Conservation (phyloP, 345 rosid genomes). For the Salix exigua region DNA sequence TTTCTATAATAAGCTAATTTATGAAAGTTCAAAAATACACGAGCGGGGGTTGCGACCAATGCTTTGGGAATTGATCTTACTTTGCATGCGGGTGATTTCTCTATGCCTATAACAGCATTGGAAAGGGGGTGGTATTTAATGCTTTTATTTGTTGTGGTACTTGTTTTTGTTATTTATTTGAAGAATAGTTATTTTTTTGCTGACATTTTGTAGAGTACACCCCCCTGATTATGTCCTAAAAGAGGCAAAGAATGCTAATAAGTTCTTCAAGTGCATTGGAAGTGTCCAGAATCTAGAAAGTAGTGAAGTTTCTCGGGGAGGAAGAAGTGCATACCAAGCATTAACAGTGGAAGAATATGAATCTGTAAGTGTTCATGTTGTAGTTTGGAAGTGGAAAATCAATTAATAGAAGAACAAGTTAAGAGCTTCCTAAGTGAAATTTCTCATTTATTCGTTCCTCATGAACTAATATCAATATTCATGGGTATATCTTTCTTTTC, state of each 20-base stretch:
- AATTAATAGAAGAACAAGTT: not conserved
- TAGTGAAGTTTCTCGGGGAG: conserved; percentile 47
- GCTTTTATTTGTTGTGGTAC: not conserved
- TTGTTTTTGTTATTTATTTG: not conserved
- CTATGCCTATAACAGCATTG: not conserved
- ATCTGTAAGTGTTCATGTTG: conserved; percentile 59
- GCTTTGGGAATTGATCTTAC: not conserved
- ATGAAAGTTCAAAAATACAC: not conserved
- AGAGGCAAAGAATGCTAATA: conserved; percentile 84
- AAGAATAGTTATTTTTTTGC: conserved; percentile 3
- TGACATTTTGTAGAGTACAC: conserved; percentile 62
- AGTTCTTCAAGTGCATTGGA: conserved; percentile 92
- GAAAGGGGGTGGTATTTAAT: not conserved
- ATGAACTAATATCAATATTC: not conserved
- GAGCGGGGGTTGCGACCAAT: not conserved
- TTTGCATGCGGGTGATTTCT: not conserved
- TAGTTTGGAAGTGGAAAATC: conserved; percentile 8
- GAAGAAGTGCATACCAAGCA: conserved; percentile 68
- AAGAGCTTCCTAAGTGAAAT: not conserved
- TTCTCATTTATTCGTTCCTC: not conserved
- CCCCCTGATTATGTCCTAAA: conserved; percentile 94
- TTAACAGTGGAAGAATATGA: conserved; percentile 87
- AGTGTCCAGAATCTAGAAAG: conserved; percentile 64
- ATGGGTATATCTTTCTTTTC: not conserved
- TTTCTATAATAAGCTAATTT: not conserved